phyloP scores from a whole-genome alignment of 495 filamentous ascomycete genomes.

The Penicillium cinerascens region DNA sequence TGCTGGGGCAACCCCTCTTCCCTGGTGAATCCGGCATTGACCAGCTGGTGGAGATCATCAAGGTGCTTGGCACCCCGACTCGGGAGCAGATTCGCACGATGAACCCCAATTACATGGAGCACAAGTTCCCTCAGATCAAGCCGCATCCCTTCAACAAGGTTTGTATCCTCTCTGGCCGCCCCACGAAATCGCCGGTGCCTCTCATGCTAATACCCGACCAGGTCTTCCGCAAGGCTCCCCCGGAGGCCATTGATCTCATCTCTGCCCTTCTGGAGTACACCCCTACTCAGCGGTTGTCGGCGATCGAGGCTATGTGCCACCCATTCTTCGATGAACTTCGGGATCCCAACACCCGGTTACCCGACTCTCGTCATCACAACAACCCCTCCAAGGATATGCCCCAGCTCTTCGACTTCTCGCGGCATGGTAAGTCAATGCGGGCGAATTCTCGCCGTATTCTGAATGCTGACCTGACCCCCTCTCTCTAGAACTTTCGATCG shows the following conservation, averaged over 20 bases:
- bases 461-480: neutral
- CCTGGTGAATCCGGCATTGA: slow-evolving; percentile 99
- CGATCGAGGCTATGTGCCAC: slow-evolving; percentile 95
- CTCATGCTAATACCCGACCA: slow-evolving; percentile 20
- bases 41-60: slow-evolving; percentile 99
- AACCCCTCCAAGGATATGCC: slow-evolving; percentile 76
- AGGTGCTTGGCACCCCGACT: slow-evolving; percentile 96
- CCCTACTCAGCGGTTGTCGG: slow-evolving; percentile 88
- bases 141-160: slow-evolving; percentile 98
- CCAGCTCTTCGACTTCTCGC: slow-evolving; percentile 85
- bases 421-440: slow-evolving; percentile 67
- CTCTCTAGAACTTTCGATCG: slow-evolving; percentile 84
- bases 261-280: slow-evolving; percentile 93
- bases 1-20: slow-evolving; percentile 97
- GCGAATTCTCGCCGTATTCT: neutral
- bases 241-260: slow-evolving; percentile 92
- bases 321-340: slow-evolving; percentile 98
- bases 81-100: slow-evolving; percentile 98
- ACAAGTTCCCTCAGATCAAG: slow-evolving; percentile 99
- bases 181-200: neutral
- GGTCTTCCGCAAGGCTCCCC: slow-evolving; percentile 94
- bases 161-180: slow-evolving; percentile 11
- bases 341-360: slow-evolving; percentile 80
- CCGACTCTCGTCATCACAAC: slow-evolving; percentile 87
- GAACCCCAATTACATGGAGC: slow-evolving; percentile 99